phyloP scores from a whole-genome alignment of 2,329 filamentous ascomycete species.

The Alternaria ethzedia region DNA sequence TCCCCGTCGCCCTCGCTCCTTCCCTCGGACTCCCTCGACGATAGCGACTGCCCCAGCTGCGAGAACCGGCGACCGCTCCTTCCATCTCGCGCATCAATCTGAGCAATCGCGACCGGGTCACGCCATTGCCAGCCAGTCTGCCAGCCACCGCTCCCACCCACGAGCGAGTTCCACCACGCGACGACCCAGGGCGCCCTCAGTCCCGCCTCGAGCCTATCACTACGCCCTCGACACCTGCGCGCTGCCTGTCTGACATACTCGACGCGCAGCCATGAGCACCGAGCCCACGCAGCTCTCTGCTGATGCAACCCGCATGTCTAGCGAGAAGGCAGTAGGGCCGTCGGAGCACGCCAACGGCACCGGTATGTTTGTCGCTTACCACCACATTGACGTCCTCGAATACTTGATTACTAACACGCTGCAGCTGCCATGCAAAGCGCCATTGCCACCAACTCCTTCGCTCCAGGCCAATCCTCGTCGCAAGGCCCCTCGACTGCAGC shows the following conservation, averaged over 20 bases:
- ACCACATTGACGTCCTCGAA: not conserved
- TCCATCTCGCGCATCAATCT: conserved; percentile 34
- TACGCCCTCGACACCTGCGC: conserved; percentile 10
- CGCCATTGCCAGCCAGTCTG: conserved; percentile 23
- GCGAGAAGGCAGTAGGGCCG: conserved; percentile 35
- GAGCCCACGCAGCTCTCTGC: conserved; percentile 35
- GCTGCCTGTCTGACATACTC: conserved; percentile 21
- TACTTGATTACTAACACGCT: not conserved
- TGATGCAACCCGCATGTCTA: conserved; percentile 35
- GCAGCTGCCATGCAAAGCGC: conserved; percentile 4
- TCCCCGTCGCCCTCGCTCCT: conserved; percentile 27
- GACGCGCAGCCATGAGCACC: conserved; percentile 47
- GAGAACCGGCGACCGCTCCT: conserved; percentile 33
- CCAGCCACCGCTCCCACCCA: conserved; percentile 16
- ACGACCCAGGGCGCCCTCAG: conserved; percentile 6
- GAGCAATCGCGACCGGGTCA: conserved; percentile 27
- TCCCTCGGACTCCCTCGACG: conserved; percentile 28
- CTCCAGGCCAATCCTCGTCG: conserved; percentile 34
- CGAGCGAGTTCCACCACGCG: conserved; percentile 20
- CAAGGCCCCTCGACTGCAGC: conserved; percentile 30
- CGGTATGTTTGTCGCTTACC: conserved; percentile 34
- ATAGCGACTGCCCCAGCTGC: conserved; percentile 24
- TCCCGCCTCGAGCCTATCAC: conserved; percentile 22
- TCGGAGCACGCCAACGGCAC: conserved; percentile 42
- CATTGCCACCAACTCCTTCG: conserved; percentile 19